Percentiles rank a stretch among this genome's conserved stretches.
phyloP scores from a whole-genome alignment of 106 monocot species.

The Dendrobium catenatum region DNA sequence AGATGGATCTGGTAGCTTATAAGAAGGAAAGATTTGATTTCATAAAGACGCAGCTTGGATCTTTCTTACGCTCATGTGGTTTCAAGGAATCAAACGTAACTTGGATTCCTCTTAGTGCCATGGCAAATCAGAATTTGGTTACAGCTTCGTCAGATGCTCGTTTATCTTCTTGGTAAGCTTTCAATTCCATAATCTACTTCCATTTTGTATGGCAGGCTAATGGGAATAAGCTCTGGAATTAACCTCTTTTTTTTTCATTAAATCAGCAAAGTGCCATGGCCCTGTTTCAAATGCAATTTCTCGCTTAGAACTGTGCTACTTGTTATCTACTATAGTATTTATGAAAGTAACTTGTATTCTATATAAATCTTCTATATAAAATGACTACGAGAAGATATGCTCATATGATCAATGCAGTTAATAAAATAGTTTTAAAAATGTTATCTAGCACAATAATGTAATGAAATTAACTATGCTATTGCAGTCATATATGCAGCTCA shows the following conservation, averaged over 20 bases:
- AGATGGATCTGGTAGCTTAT: slow-evolving; percentile 83
- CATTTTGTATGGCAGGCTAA: background rate
- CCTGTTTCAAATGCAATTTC: background rate
- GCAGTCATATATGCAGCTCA: too few relatives aligned
- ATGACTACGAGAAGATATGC: background rate
- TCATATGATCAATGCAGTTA: background rate
- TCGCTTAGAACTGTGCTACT: background rate
- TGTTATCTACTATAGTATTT: background rate
- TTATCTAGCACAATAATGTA: too few relatives aligned
- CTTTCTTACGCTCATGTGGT: slow-evolving; percentile 62
- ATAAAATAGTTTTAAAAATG: too few relatives aligned
- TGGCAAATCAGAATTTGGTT: slow-evolving; percentile 85
- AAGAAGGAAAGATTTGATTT: slow-evolving; percentile 74
- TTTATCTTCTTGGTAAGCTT: slow-evolving; percentile 64
- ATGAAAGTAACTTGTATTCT: background rate
- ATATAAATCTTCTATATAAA: background rate
- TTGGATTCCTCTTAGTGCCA: slow-evolving; percentile 88
- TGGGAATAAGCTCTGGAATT: background rate
- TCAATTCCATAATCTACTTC: slow-evolving; percentile 2
- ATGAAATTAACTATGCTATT: too few relatives aligned
- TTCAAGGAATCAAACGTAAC: slow-evolving; percentile 69
- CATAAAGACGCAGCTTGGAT: slow-evolving; percentile 63
- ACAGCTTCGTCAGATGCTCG: slow-evolving; percentile 47
- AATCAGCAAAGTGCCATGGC: background rate
- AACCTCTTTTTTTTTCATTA: background rate